Evolutionary conservation across 805 yeast species (phyloP).

Genomic region (Candida ipomoeae): DNA sequence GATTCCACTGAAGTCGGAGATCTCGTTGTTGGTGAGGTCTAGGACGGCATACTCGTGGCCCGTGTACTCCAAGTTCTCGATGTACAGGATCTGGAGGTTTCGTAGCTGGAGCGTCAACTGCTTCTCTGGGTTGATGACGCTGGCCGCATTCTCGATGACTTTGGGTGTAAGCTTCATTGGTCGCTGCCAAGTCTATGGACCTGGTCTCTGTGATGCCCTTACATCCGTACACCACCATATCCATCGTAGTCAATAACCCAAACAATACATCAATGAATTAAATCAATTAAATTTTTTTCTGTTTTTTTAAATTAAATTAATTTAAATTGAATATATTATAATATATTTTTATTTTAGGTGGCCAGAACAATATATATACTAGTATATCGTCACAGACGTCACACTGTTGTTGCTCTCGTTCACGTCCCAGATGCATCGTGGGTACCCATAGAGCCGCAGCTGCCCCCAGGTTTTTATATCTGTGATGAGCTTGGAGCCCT

Average conservation of each 20-base stretch:
- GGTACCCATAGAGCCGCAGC: slow-evolving; percentile 37
- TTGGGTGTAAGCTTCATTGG: slow-evolving; percentile 36
- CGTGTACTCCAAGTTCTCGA: slow-evolving; percentile 34
- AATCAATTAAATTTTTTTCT: too few relatives aligned
- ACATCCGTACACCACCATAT: neutral
- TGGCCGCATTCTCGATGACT: slow-evolving; percentile 28
- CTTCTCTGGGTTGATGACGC: slow-evolving; percentile 33
- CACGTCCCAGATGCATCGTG: slow-evolving; percentile 42
- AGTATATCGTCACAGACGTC: slow-evolving; percentile 36
- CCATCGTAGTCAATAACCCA: too few relatives aligned
- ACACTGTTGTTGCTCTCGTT: slow-evolving; percentile 34
- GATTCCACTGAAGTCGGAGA: slow-evolving; percentile 50
- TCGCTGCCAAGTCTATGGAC: neutral
- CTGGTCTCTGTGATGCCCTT: neutral
- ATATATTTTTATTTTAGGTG: neutral
- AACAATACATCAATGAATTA: too few relatives aligned
- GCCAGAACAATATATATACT: neutral
- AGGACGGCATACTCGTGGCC: slow-evolving; percentile 44
- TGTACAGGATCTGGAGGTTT: slow-evolving; percentile 26
- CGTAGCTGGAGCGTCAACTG: slow-evolving; percentile 34
- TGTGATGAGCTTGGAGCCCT: slow-evolving; percentile 7
- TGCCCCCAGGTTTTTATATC: slow-evolving; percentile 40
- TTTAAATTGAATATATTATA: neutral
- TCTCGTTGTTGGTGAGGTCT: slow-evolving; percentile 73
- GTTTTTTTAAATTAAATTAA: too few relatives aligned